These are phyloP conservation scores for Metarhizium sp. DNA, from an alignment of 2,329 filamentous ascomycete species.

Conservation along the genomic window DNA sequence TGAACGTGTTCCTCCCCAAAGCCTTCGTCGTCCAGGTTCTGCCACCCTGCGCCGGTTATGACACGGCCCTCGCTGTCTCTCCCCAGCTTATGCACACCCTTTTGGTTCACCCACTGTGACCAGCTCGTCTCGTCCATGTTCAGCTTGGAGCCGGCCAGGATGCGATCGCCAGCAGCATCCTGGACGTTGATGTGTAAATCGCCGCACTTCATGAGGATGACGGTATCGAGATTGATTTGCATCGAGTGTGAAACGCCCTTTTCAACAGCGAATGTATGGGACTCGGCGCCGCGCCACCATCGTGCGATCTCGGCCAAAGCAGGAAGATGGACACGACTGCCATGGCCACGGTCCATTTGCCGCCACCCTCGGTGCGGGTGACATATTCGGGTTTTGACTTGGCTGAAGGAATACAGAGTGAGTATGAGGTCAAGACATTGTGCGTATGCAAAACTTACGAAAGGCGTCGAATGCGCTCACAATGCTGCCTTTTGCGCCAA, in stretches of 20 bases:
- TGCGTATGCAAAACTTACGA: too few species aligned
- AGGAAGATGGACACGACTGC: slow-evolving; percentile 65
- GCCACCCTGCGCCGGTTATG: slow-evolving; percentile 49
- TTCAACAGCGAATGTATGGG: slow-evolving; percentile 87
- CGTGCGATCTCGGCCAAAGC: slow-evolving; percentile 65
- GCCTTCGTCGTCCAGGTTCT: slow-evolving; percentile 51
- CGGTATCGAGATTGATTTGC: slow-evolving; percentile 93
- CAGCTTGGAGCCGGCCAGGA: slow-evolving; percentile 69
- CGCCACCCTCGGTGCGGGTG: slow-evolving; percentile 72
- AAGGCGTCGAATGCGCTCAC: slow-evolving; percentile 78
- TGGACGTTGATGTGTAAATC: slow-evolving; percentile 96
- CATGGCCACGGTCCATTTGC: slow-evolving; percentile 87
- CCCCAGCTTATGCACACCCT: slow-evolving; percentile 54
- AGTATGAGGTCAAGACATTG: neutral
- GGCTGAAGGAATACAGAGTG: slow-evolving; percentile 40
- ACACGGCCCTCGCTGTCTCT: slow-evolving; percentile 44
- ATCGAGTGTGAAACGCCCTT: slow-evolving; percentile 79
- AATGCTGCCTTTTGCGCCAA: slow-evolving; percentile 62
- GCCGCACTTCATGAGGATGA: slow-evolving; percentile 77
- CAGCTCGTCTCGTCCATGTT: slow-evolving; percentile 71
- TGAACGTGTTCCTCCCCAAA: slow-evolving; percentile 78
- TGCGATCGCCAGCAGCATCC: slow-evolving; percentile 86
- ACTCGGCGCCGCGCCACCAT: slow-evolving; percentile 79
- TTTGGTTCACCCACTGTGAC: slow-evolving; percentile 68
- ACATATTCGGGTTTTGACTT: slow-evolving; percentile 95